Evolutionary conservation across 1,139 yeast genomes (phyloP).

Genomic region (Suhomyces bokatorum): DNA sequence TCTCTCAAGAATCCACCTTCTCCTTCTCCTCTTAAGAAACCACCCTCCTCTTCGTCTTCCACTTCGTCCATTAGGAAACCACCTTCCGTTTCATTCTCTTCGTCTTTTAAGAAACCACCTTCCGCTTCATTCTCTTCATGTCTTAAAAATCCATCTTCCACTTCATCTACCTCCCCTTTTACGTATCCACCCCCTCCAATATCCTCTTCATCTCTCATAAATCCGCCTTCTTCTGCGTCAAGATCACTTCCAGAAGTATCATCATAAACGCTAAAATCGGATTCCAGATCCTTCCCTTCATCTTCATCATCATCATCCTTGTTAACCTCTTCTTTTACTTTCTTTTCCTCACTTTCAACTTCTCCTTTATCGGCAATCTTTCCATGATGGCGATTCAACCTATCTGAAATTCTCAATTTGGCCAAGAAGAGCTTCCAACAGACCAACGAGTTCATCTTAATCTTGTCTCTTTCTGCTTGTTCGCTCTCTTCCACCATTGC

Average conservation of each 20-base stretch:
- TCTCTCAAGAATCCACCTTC: background rate
- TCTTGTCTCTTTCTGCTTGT: slow-evolving; percentile 46
- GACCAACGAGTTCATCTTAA: slow-evolving; percentile 54
- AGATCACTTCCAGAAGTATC: slow-evolving; percentile 14
- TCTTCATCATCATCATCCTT: background rate
- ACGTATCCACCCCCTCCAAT: slow-evolving; percentile 15
- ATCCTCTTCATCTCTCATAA: slow-evolving; percentile 7
- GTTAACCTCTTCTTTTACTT: background rate
- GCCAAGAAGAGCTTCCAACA: slow-evolving; percentile 75
- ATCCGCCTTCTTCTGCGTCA: slow-evolving; percentile 13
- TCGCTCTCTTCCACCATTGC: slow-evolving; percentile 57
- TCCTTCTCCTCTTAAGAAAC: too few relatives aligned
- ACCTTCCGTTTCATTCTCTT: slow-evolving; percentile 13
- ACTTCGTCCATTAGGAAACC: slow-evolving; percentile 16
- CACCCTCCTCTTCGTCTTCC: slow-evolving; percentile 10
- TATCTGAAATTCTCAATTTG: slow-evolving; percentile 68
- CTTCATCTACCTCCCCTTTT: slow-evolving; percentile 8
- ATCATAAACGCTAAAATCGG: slow-evolving; percentile 13
- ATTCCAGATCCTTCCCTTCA: slow-evolving; percentile 1
- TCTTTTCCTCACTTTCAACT: background rate
- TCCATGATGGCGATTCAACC: slow-evolving; percentile 71
- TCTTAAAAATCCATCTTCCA: slow-evolving; percentile 13
- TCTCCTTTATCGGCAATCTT: slow-evolving; percentile 28
- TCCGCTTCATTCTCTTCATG: slow-evolving; percentile 5
- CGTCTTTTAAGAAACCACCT: slow-evolving; percentile 15